Base-by-base conservation (phyloP, 2,329 filamentous ascomycete species). In the Trichoderma arundinaceum region DNA sequence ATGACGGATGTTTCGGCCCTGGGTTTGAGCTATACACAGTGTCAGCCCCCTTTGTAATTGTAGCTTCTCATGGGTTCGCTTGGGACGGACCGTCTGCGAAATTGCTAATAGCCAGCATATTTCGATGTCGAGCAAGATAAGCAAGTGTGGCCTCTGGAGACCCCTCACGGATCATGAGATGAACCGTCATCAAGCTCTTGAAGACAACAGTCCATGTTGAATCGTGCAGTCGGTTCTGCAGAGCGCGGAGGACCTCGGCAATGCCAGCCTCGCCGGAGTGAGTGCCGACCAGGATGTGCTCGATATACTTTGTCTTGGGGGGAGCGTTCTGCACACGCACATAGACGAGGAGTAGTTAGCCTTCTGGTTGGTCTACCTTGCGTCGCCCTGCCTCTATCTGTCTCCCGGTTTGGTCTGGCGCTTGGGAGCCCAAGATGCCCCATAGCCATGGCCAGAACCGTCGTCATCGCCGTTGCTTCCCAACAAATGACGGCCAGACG, bases 201-300 rank as follows among this genome's bases (percentile, higher is more conserved):
- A 97, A 97, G 70, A 97, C 94, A 66, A 98, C 93, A n/a, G 95
- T 99, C 95, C 95, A 99, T 83, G 95, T 97, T 71, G 94, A 94
- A 77, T 99, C 95, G 76, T 93, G 90, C 71, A 99, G 80, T 60
- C 95, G 88, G 76, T 92, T 88, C 76, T 96, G 93, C 63, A 99
- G 83, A 48, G 93, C 92, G 68, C 95, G 90, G 78, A 99, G 98
- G 74, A 99, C 92, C 81, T 99, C 95, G 67, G 90, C 94, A 67
- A 99, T 92, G 71, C 94, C 95, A 62, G 92, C 91, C 80, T 99
- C 95, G 72, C 94, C 95, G 22, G 93, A 90, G 80, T 97, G 92
- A 43, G 95, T 99, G 69, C 95, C 94, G 71, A 97, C 86, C 65
- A 99, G 86, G 75, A 99, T 97, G 77, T 97, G 93, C 79, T 99